Evolutionary conservation across 2,329 filamentous ascomycete genomes (phyloP), one percentile per base, ranked within the genome.

Genomic region (Fusarium brachygibbosum): DNA sequence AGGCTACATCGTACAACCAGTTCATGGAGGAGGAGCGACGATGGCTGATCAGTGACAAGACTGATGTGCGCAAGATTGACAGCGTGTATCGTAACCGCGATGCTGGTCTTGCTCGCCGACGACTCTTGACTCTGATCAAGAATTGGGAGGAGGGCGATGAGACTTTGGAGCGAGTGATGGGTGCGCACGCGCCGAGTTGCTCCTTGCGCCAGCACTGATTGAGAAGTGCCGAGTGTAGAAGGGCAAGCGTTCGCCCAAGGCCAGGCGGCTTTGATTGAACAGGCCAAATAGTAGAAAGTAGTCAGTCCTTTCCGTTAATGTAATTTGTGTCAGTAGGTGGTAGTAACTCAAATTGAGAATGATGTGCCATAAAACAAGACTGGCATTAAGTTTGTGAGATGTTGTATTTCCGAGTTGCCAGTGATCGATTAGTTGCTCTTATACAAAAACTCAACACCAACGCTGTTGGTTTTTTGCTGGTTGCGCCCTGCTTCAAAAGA

Each of bases 41-140:
- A 29, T 83, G 79, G 78, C 72, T 83, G 11, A 68, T 79, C 41
- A 82, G 75, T 58, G 79, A 83, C 67, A 76, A 74, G 31, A 58
- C 60, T 9, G 80, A 81, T 56, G 79, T 83, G 19, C 75, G 81
- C 40, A 79, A 81, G 60, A 82, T 82, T 48, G 81, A 83, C 64
- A 82, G 79, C 17, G 80, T 82, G 35, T 83, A 83, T 58, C 79
- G 81, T 14, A 83, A 82, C 53, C 75, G 79, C 12, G 80, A 83
- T 57, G 78, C 78, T 13, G 78, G 78, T 6, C 67, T 77, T 49
- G 78, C 78, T 9, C 74, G 79, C n/a, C 73, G 78, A 2, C 75
- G 76, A 17, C 60, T 79, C 35, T 64, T 79, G 72, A 76, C 72
- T 31, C 70, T 82, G 58, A 72, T 79, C 21, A 82, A 82, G 55